Evolutionary conservation across 768 basidiomycete species (phyloP), one percentile per base, ranked within the genome.

Genomic region (Psilocybe subaeruginosa): DNA sequence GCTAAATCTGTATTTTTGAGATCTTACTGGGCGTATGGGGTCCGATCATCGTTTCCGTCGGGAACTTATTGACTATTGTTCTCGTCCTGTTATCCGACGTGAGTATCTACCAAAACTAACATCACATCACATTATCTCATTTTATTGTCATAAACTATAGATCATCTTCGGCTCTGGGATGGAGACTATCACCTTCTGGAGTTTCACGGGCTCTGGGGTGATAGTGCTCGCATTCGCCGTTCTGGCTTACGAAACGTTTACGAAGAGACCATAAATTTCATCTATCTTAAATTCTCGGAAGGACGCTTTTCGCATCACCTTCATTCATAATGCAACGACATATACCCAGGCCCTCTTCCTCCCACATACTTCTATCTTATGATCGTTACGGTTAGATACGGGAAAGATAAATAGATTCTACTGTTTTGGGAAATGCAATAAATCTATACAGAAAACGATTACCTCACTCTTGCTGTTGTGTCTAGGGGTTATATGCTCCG

Each of bases 51-150:
- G 87, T 88, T 8, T 93, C 92, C 2, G 95, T 97, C 33, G 95
- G 94, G 48, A 94, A 86, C 73, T 82, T 99, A n/a, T 81, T 97
- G n/a, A 95, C 95, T 4, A 96, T 97, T 65, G 92, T 97, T 39
- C 82, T 97, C 52, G 92, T 95, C 12, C 85, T 95, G 50, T 68
- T 93, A 14, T 86, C 90, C 45, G 95, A 98, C 74, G 80, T 90
- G 49, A 68, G 77, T 71, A 1, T 35, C 33, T 35, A 11, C 33
- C 31, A 16, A 35, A 3, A 4, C 23, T 5, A 31, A 35, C n/a
- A 17, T 30, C 16, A 16, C 41, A 8, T 45, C 19, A 12, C 23
- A 43, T 30, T 9, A 49, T 19, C 48, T 39, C 17, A 51, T 46
- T 27, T 30, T 17, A 35, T 35, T 19, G 45, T 27, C 37, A 29